These are phyloP conservation scores for Arthroderma sp. DNA, from an alignment of 2,329 filamentous ascomycete genomes.

Conservation along the genomic window DNA sequence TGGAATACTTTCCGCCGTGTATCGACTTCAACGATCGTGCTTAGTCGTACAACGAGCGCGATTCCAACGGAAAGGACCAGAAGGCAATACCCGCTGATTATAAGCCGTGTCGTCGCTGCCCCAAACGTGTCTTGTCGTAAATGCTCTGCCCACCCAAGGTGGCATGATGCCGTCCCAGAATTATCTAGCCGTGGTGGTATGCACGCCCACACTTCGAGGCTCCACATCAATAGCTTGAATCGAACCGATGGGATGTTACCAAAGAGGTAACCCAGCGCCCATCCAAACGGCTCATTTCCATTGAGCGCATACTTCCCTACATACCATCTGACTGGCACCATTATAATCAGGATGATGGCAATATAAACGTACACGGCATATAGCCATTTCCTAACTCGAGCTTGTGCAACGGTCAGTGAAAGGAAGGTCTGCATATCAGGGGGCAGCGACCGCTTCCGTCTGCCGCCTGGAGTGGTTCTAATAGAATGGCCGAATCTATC, in stretches of 20 bases:
- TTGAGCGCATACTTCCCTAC: constrained; percentile 54
- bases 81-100: constrained; percentile 62
- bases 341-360: constrained; percentile 50
- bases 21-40: constrained; percentile 74
- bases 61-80: constrained; percentile 58
- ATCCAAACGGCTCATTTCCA: constrained; percentile 72
- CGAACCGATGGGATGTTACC: constrained; percentile 63
- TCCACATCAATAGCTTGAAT: constrained; percentile 54
- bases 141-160: constrained; percentile 50
- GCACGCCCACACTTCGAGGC: constrained; percentile 62
- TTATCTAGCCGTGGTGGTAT: constrained; percentile 41
- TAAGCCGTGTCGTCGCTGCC: constrained; percentile 66
- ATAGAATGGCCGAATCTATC: constrained; percentile 15
- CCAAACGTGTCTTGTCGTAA: constrained; percentile 54
- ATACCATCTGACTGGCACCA: constrained; percentile 58
- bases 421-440: constrained; percentile 59
- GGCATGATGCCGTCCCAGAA: constrained; percentile 28
- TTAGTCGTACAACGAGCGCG: constrained; percentile 59
- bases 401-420: constrained; percentile 66
- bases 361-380: constrained; percentile 71
- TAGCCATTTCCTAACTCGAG: constrained; percentile 61
- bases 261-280: constrained; percentile 81
- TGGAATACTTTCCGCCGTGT: constrained; percentile 95
- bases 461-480: constrained; percentile 46
- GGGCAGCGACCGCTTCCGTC: constrained; percentile 52